Conservation (phyloP, 176 grass and related monocot genomes). For the Eragrostis curvula region DNA sequence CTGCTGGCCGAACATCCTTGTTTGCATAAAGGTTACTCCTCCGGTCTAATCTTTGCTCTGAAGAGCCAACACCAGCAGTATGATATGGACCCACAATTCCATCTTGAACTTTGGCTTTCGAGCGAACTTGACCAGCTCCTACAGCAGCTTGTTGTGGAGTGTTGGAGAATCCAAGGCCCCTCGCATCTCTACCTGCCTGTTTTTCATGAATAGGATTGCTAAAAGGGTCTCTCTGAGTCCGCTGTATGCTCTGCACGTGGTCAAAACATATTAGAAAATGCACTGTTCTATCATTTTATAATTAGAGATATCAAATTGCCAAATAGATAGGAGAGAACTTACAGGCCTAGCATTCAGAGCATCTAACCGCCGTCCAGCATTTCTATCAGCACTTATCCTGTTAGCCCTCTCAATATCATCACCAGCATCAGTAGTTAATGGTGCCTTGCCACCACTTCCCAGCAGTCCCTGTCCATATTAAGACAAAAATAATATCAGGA, state of each 20-base stretch:
- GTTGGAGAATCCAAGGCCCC: conserved; percentile 53
- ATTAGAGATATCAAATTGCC: conserved; percentile 17
- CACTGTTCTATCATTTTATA: neutral
- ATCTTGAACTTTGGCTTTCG: conserved; percentile 62
- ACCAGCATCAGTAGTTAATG: conserved; percentile 41
- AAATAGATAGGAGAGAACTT: conserved; percentile 42
- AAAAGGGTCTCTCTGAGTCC: conserved; percentile 47
- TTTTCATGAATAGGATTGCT: conserved; percentile 61
- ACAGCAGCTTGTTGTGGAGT: conserved; percentile 46
- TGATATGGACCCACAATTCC: conserved; percentile 45
- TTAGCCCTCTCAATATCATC: conserved; percentile 51
- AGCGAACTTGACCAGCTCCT: conserved; percentile 48
- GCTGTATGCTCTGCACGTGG: conserved; percentile 48
- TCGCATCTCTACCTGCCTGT: conserved; percentile 47
- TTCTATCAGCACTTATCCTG: conserved; percentile 48
- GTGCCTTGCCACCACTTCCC: conserved; percentile 45
- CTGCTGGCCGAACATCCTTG: conserved; percentile 46
- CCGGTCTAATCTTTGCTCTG: conserved; percentile 47
- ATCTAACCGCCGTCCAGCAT: conserved; percentile 49
- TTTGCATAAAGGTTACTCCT: conserved; percentile 54
- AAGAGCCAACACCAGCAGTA: conserved; percentile 43
- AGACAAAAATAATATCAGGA: conserved; percentile 36
- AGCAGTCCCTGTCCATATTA: conserved; percentile 55
- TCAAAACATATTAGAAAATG: conserved; percentile 25
- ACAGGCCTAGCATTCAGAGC: conserved; percentile 51